Evolutionary conservation across 441 rosid genomes (phyloP).

Genomic region (Macaranga tanarius): DNA sequence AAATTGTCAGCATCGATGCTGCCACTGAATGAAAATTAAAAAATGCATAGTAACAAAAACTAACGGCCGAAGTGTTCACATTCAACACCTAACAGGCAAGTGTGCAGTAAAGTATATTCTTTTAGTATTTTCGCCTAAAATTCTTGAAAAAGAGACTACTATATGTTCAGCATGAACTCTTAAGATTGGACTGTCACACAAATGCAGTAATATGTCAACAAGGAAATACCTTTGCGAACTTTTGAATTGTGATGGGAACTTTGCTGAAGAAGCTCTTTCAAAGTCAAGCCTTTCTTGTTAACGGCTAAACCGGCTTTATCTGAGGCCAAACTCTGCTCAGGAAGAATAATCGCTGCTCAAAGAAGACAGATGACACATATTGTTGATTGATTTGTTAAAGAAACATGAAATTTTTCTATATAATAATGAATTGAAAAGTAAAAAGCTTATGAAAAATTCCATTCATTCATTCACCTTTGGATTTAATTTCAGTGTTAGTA

Average conservation of each 20-base stretch:
- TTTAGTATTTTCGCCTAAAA: no score
- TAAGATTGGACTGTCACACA: neutral
- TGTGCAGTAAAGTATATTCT: no score
- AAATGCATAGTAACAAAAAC: no score
- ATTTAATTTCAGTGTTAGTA: constrained; percentile 82
- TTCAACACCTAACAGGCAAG: no score
- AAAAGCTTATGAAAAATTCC: neutral
- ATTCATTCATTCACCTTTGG: constrained; percentile 55
- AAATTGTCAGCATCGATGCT: constrained; percentile 9
- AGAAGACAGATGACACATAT: neutral
- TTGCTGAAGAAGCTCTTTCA: constrained; percentile 79
- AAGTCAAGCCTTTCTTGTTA: constrained; percentile 85
- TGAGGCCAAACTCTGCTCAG: constrained; percentile 83
- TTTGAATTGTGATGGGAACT: constrained; percentile 77
- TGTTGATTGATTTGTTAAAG: no score
- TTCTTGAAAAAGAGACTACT: no score
- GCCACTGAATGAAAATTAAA: neutral
- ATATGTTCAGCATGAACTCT: neutral
- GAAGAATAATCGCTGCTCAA: constrained; percentile 74
- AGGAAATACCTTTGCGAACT: constrained; percentile 65
- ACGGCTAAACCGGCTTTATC: constrained; percentile 81
- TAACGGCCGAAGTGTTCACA: no score
- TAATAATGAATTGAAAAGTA: no score
- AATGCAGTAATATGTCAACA: neutral
- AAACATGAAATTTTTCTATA: no score